These are phyloP conservation scores for Ophiostoma novo-ulmi DNA, from an alignment of 2,329 filamentous ascomycete genomes.

Conservation along the genomic window DNA sequence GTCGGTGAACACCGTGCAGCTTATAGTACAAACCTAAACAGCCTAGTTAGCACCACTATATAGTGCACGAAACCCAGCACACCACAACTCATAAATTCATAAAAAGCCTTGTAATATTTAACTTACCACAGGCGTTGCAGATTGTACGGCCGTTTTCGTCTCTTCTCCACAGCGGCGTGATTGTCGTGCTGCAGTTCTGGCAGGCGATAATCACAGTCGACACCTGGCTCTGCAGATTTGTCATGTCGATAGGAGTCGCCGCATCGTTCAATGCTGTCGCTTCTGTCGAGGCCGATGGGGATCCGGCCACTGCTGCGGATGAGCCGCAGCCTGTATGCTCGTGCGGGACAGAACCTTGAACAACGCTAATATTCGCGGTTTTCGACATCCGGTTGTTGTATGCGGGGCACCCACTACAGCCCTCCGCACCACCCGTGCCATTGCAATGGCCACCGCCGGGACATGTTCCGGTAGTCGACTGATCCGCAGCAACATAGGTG, in stretches of 20 bases:
- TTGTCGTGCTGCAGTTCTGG: slow-evolving; percentile 94
- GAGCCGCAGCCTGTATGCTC: slow-evolving; percentile 12
- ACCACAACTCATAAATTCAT: no score
- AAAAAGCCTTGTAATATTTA: not conserved
- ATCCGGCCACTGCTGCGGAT: not conserved
- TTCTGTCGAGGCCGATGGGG: not conserved
- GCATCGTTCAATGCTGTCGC: slow-evolving; percentile 30
- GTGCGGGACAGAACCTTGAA: slow-evolving; percentile 34
- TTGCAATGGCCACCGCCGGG: slow-evolving; percentile 94
- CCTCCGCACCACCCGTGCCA: slow-evolving; percentile 89
- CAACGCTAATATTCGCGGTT: slow-evolving; percentile 64
- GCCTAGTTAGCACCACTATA: slow-evolving; percentile 35
- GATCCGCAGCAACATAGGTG: slow-evolving; percentile 72
- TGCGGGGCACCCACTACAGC: slow-evolving; percentile 90
- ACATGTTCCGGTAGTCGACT: slow-evolving; percentile 76
- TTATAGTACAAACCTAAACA: slow-evolving; percentile 74
- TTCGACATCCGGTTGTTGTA: slow-evolving; percentile 97
- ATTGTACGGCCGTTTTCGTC: slow-evolving; percentile 95
- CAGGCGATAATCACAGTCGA: slow-evolving; percentile 77
- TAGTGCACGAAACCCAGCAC: not conserved
- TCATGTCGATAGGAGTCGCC: slow-evolving; percentile 46
- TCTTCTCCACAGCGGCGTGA: slow-evolving; percentile 90
- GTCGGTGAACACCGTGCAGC: slow-evolving; percentile 85
- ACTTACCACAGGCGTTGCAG: slow-evolving; percentile 94
- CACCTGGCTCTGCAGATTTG: slow-evolving; percentile 43